Evolutionary conservation across 1,284 basidiomycete species (phyloP).

Genomic region (Boletus semigastroideus): DNA sequence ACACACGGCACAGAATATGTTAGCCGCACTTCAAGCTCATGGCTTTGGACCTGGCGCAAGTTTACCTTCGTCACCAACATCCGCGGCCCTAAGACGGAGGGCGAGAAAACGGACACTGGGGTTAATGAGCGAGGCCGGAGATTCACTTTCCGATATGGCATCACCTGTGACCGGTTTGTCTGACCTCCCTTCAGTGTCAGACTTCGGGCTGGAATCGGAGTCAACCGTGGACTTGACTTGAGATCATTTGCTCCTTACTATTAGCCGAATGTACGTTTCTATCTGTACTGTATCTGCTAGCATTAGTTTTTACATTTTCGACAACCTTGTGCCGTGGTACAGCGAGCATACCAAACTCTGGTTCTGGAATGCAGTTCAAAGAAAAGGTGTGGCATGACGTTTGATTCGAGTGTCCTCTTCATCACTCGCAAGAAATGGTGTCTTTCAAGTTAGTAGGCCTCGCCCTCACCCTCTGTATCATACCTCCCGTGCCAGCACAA

Average conservation of each 20-base stretch:
- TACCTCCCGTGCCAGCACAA: conserved; percentile 44
- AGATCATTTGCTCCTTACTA: conserved; percentile 23
- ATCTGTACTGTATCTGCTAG: conserved; percentile 36
- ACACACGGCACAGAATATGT: conserved; percentile 76
- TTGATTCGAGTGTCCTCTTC: not conserved
- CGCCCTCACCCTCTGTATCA: conserved; percentile 36
- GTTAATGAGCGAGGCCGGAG: conserved; percentile 28
- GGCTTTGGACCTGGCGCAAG: conserved; percentile 42
- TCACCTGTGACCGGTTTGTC: conserved; percentile 40
- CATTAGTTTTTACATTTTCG: conserved; percentile 27
- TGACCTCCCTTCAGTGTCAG: conserved; percentile 36
- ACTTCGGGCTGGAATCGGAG: conserved; percentile 30
- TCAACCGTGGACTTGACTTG: conserved; percentile 24
- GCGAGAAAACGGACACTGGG: conserved; percentile 27
- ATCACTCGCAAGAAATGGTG: conserved; percentile 14
- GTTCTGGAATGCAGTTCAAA: conserved; percentile 17
- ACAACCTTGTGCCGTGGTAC: conserved; percentile 1
- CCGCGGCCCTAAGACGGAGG: conserved; percentile 27
- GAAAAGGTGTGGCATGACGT: not conserved
- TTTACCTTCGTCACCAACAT: conserved; percentile 35
- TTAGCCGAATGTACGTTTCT: conserved; percentile 22
- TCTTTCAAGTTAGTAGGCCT: conserved; percentile 28
- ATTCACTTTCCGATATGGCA: conserved; percentile 30
- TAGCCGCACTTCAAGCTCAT: conserved; percentile 67
- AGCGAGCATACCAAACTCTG: conserved; percentile 20